Evolutionary conservation across 257 asterid genomes (phyloP), one percentile per base, ranked within the genome.

Genomic region (Eustoma russellianum): DNA sequence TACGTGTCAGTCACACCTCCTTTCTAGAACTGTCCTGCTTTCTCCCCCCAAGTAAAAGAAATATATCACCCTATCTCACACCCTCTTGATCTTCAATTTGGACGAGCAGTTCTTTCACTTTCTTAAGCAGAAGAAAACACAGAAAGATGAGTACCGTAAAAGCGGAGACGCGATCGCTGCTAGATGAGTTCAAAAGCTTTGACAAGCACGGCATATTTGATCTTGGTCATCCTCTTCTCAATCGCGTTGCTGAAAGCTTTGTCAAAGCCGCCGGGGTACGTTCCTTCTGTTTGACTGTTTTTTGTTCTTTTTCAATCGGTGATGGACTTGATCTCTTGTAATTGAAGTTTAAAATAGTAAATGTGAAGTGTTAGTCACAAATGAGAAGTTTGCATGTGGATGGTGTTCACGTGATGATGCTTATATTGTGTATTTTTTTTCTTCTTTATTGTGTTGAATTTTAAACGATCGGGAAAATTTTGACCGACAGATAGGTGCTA

Each of bases 171-270:
- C 76, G 93, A 34, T 81, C 94, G 28, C 38, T 81, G 72, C 68
- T 79, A 0, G 96, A 87, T 70, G 96, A 87, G 63, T 59, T 86
- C 10, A 65, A 70, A 35, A 71, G 72, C 65, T 83, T 79, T 13
- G 83, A 83, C 38, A 79, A 70, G 59, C 73, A 75, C 41, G 79
- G 79, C 0, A 63, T 74, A 43, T 74, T 83, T 45, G 95, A 89
- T 76, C 72, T 89, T 12, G 97, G 97, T 59, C 95, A 86, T 54
- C 97, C 97, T 45, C 71, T 89, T 17, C 93, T 89, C 35, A 86
- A 86, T 49, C 94, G 97, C 64, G 57, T 89, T 24, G 76, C 94
- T 33, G 90, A 89, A 45, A 83, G 81, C 70, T 89, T 89, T 41
- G 81, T 86, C 63, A 86, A 79, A 63, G 94, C 95, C 16, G 95